A percentile compares a stretch with the other conserved stretches of the same genome.
These are phyloP conservation scores for Termitomyces sp. DNA, from an alignment of 768 basidiomycete genomes.

Conservation along the genomic window DNA sequence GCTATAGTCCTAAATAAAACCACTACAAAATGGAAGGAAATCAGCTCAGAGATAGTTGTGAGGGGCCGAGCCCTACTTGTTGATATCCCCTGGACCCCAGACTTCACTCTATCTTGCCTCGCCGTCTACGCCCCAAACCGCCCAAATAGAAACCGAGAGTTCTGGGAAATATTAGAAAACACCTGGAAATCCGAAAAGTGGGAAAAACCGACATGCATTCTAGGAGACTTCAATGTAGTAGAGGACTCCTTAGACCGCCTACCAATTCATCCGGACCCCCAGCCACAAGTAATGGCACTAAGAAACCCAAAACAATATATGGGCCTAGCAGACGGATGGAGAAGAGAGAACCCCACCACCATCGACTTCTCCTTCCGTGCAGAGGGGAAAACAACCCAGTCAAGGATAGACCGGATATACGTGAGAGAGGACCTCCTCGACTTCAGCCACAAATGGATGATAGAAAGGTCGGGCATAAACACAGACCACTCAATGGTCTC, in stretches of 20 bases:
- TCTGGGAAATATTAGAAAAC: background rate
- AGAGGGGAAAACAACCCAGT: no score
- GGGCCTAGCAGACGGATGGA: no score
- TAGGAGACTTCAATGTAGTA: background rate
- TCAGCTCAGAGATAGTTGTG: background rate
- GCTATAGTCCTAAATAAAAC: no score
- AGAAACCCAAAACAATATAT: background rate
- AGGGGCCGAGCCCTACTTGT: background rate
- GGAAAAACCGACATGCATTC: background rate
- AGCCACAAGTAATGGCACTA: no score
- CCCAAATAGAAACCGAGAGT: background rate
- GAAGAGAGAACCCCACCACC: no score
- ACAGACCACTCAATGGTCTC: no score
- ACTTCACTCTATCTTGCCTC: background rate
- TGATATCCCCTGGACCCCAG: background rate
- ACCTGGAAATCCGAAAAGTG: background rate
- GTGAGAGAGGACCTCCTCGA: no score
- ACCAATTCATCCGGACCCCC: background rate
- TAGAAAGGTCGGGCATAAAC: no score
- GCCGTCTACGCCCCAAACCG: background rate
- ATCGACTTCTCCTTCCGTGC: no score
- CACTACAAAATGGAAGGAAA: background rate
- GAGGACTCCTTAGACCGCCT: background rate
- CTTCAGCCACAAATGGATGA: no score
- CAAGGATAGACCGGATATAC: no score